A percentile compares a stretch with the other conserved stretches of the same genome.
Conservation (phyloP, 1,139 yeast genomes). For the Diutina neorugosa region DNA sequence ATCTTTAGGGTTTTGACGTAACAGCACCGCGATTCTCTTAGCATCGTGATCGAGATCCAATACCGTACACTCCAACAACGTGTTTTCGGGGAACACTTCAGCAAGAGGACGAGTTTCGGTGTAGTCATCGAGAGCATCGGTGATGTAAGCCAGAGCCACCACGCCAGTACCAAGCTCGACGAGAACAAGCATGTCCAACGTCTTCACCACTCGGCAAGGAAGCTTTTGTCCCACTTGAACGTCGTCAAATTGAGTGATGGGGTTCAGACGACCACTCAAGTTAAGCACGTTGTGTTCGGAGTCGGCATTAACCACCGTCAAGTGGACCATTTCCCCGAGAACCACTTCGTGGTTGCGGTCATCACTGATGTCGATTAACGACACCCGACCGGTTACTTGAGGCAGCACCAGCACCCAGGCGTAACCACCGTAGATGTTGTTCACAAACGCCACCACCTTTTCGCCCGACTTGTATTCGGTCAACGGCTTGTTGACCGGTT, state of each 20-base stretch:
- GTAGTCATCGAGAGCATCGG: constrained; percentile 73
- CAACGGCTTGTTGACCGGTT: constrained; percentile 7
- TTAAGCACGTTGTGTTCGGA: constrained; percentile 36
- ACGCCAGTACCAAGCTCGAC: constrained; percentile 55
- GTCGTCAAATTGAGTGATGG: constrained; percentile 34
- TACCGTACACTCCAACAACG: constrained; percentile 51
- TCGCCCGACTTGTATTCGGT: constrained; percentile 28
- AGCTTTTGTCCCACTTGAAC: constrained; percentile 44
- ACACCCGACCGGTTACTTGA: neutral
- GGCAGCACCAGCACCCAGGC: constrained; percentile 3
- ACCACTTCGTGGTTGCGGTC: constrained; percentile 39
- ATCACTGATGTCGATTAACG: neutral
- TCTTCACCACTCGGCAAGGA: constrained; percentile 56
- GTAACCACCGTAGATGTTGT: neutral
- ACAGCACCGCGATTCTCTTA: constrained; percentile 50
- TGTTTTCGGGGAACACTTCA: constrained; percentile 41
- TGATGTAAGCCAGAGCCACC: constrained; percentile 55
- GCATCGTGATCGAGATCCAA: constrained; percentile 42
- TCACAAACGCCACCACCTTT: neutral
- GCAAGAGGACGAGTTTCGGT: constrained; percentile 31
- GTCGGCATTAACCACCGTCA: constrained; percentile 44
- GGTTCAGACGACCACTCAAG: constrained; percentile 37
- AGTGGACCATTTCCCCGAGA: constrained; percentile 57
- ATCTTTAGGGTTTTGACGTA: constrained; percentile 46
- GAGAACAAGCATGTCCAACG: constrained; percentile 49